These are phyloP conservation scores for Artemisia annua DNA, from an alignment of 129 eudicot species.

Conservation along the genomic window DNA sequence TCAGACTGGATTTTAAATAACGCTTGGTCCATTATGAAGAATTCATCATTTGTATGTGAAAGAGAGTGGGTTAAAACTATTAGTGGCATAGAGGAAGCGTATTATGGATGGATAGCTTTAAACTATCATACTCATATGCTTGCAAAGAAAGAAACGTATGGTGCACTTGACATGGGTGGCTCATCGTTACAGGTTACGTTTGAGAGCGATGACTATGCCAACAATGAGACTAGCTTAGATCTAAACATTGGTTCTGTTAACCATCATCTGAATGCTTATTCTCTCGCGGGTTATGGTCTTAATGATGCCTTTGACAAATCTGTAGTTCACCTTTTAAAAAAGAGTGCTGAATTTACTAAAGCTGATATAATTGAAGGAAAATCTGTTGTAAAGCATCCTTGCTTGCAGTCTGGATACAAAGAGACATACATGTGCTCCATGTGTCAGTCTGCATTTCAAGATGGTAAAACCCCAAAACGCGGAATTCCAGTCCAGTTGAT, in stretches of 20 bases:
- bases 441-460: conserved; percentile 54
- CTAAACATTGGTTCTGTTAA: conserved; percentile 80
- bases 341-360: conserved; percentile 36
- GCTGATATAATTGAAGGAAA: conserved; percentile 56
- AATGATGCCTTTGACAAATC: conserved; percentile 97
- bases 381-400: conserved; percentile 69
- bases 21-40: conserved; percentile 71
- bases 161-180: conserved; percentile 98
- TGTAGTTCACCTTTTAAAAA: conserved; percentile 70
- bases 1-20: conserved; percentile 80
- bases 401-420: conserved; percentile 79
- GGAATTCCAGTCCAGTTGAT: conserved; percentile 53
- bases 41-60: conserved; percentile 72
- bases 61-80: conserved; percentile 90
- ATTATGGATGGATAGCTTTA: conserved; percentile 98
- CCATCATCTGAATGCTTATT: conserved; percentile 87
- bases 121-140: conserved; percentile 72
- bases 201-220: conserved; percentile 52
- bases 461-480: conserved; percentile 42
- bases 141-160: conserved; percentile 72
- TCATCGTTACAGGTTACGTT: conserved; percentile 95
- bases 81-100: conserved; percentile 93
- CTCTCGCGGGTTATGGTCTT: conserved; percentile 88
- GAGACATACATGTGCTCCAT: conserved; percentile 64
- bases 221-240: conserved; percentile 63